Base-by-base conservation (phyloP, 2,329 filamentous ascomycete species). In the Cladosporium halotolerans region DNA sequence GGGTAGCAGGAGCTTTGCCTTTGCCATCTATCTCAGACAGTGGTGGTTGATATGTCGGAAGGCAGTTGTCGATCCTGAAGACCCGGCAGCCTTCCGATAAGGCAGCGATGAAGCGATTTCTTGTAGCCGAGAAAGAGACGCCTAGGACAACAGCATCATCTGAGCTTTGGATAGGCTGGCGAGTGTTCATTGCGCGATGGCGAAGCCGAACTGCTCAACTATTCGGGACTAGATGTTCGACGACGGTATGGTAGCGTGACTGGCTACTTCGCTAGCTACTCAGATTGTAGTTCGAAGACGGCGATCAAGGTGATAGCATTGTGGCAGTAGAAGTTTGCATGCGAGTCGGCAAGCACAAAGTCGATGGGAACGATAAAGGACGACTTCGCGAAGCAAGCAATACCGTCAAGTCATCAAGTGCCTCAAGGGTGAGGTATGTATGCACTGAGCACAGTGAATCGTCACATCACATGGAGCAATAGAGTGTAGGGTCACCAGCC, bases 91-190 rank as follows among this genome's bases (percentile, higher is more conserved):
- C 92, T 9, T 84, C 84, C 66, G 95, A 88, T 8, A 96, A 77
- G 8, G 89, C 93, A 31, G 95, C 87, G 23, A 89, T 82, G 70
- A 97, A 97, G 66, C 86, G 91, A 62, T 83, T 91, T 60, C 82
- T 82, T 68, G 93, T 88, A 63, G 83, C 79, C 67, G 96, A 97
- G 75, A 96, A 96, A 8, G 87, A 83, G 43, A 86, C 83, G 11
- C 89, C 95, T 36, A 96, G 79, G 9, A 90, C 91, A 56, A 84
- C 80, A 4, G 87, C 85, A 51, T 84, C 82, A 41, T 79, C 79
- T 14, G 88, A 83, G 47, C 83, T 82, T 74, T 95, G 89, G 66
- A 97, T 89, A 53, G 88, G 82, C 49, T 86, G 87, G 55, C 92
- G 81, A 41, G 90, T 95, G 69, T 97, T 93, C 93, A 97, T 99